These are phyloP conservation scores for Aspergillus novoparasiticus DNA, from an alignment of 2,329 filamentous ascomycete species.

Conservation along the genomic window DNA sequence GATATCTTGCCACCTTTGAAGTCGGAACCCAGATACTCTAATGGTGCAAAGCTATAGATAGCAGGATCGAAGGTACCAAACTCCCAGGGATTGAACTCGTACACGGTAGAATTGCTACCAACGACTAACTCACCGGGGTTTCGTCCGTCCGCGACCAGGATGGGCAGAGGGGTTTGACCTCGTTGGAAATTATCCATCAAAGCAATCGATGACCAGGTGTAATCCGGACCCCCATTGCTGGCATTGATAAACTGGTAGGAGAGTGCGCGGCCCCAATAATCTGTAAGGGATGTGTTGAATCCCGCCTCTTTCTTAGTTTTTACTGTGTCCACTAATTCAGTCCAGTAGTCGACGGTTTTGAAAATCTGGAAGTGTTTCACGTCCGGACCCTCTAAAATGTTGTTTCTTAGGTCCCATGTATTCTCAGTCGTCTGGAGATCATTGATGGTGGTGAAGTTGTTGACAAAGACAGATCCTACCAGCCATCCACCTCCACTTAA, in stretches of 20 bases:
- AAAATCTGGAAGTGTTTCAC: conserved; percentile 40
- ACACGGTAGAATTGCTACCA: conserved; percentile 68
- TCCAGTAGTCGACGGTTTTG: conserved; percentile 61
- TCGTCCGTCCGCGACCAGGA: conserved; percentile 69
- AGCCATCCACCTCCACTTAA: conserved; percentile 86
- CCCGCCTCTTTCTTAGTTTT: conserved; percentile 61
- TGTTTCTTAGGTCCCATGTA: conserved; percentile 35
- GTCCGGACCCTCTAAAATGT: conserved; percentile 52
- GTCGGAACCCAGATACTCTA: conserved; percentile 70
- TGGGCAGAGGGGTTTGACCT: conserved; percentile 69
- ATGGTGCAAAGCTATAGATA: conserved; percentile 68
- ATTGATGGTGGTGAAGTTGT: conserved; percentile 75
- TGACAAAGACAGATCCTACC: conserved; percentile 75
- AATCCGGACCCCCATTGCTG: conserved; percentile 67
- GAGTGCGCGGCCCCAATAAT: conserved; percentile 65
- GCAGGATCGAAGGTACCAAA: conserved; percentile 74
- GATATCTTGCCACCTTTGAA: conserved; percentile 64
- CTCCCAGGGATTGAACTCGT: conserved; percentile 76
- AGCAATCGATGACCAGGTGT: conserved; percentile 78
- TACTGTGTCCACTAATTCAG: neutral
- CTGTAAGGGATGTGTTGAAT: conserved; percentile 73
- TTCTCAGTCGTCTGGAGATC: conserved; percentile 27
- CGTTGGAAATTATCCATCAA: conserved; percentile 59
- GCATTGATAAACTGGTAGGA: conserved; percentile 76
- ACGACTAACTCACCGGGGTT: conserved; percentile 61